These are phyloP conservation scores for Styphnolobium japonicum DNA, from an alignment of 306 rosid species.

Conservation along the genomic window DNA sequence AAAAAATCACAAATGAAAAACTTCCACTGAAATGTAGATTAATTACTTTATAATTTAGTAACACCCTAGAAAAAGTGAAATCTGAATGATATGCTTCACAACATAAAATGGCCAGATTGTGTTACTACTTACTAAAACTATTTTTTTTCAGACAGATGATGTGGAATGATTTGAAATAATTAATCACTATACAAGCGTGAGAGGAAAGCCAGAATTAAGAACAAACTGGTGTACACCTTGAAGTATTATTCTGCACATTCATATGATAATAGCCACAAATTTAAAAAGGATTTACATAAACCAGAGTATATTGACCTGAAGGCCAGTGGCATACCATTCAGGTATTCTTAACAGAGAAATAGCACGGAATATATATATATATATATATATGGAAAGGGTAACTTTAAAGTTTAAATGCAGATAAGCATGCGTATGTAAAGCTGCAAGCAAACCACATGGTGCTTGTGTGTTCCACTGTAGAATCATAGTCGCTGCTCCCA, in stretches of 20 bases:
- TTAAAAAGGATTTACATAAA: background rate
- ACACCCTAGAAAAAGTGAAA: background rate
- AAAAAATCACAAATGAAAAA: background rate
- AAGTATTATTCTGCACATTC: no score
- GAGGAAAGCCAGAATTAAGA: background rate
- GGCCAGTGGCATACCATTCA: background rate
- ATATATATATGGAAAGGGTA: background rate
- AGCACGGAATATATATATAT: background rate
- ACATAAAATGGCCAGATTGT: background rate
- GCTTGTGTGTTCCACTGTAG: background rate
- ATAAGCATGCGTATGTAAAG: background rate
- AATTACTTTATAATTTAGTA: background rate
- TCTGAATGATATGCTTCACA: background rate
- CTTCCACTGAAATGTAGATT: no score
- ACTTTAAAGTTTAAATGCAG: background rate
- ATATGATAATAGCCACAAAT: no score
- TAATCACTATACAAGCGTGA: background rate
- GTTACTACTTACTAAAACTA: background rate
- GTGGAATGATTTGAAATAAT: background rate
- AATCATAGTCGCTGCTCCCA: background rate
- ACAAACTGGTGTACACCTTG: no score
- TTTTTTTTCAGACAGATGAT: background rate
- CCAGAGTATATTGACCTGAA: background rate
- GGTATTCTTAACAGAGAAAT: background rate
- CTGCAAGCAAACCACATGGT: background rate